Evolutionary conservation across 1,284 basidiomycete species (phyloP).

Genomic region (Inonotus hispidus): DNA sequence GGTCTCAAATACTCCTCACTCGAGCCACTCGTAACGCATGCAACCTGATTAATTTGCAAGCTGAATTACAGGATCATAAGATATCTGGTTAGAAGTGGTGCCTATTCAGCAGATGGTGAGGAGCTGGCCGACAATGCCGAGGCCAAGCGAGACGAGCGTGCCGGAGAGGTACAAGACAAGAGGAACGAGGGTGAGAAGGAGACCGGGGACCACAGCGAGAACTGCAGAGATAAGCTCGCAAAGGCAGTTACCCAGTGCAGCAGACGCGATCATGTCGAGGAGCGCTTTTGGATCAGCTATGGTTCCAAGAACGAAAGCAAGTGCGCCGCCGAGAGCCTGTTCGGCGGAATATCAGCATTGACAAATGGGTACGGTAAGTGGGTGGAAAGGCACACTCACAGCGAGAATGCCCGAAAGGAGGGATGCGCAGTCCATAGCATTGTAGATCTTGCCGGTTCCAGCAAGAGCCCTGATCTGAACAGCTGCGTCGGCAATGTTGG

Average conservation of each 20-base stretch:
- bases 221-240: constrained; percentile 11
- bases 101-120: constrained; percentile 7
- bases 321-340: not conserved
- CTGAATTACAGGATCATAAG: not conserved
- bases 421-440: not conserved
- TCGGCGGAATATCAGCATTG: not conserved
- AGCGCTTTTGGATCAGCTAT: constrained; percentile 2
- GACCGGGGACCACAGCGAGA: constrained; percentile 2
- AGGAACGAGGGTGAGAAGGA: not conserved
- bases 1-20: no score
- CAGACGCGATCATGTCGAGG: not conserved
- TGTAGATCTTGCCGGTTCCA: not conserved
- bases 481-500: constrained; percentile 1
- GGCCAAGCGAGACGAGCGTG: constrained; percentile 3
- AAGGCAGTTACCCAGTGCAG: constrained; percentile 6
- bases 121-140: not conserved
- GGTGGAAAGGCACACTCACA: not conserved
- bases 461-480: constrained; percentile 2
- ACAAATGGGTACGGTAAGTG: not conserved
- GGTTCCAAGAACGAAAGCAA: not conserved
- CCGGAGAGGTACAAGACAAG: not conserved
- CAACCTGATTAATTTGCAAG: not conserved
- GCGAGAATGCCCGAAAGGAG: constrained; percentile 1
- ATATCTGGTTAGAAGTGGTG: not conserved
- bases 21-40: not conserved